Conservation (phyloP, 2,329 filamentous ascomycete species). For the Bipolaris victoriae region DNA sequence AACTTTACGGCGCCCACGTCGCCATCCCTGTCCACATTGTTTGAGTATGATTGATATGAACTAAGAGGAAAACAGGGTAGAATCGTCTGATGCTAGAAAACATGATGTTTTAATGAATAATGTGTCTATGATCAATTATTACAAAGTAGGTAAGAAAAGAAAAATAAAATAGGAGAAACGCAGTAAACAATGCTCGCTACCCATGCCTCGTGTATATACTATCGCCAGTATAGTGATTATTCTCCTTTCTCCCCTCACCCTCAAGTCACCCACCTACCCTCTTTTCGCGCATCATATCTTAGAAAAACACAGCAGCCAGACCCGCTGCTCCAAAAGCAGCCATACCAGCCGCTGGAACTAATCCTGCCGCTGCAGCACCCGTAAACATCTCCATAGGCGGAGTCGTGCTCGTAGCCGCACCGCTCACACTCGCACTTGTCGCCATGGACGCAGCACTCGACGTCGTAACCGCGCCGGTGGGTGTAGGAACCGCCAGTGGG, state of each 20-base stretch:
- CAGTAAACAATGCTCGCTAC: too few relatives aligned
- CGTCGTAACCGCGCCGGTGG: conserved; percentile 4
- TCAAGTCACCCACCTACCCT: too few relatives aligned
- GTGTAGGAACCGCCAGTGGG: conserved; percentile 24
- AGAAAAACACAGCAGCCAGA: conserved; percentile 4
- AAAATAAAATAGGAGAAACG: background rate
- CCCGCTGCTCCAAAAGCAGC: conserved; percentile 6
- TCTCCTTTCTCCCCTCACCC: too few relatives aligned
- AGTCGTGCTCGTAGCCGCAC: background rate
- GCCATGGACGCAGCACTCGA: background rate
- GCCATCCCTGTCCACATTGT: conserved; percentile 38
- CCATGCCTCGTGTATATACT: background rate
- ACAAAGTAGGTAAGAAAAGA: background rate
- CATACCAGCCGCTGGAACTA: conserved; percentile 3
- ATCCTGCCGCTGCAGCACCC: background rate
- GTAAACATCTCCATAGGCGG: conserved; percentile 9
- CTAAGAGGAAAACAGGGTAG: conserved; percentile 23
- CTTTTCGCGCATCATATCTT: background rate
- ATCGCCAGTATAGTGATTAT: too few relatives aligned
- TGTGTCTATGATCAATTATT: background rate
- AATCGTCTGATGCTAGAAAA: conserved; percentile 1
- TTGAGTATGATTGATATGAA: conserved; percentile 38
- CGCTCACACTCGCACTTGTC: background rate
- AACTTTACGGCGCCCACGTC: conserved; percentile 44
- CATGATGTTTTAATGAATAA: background rate